Evolutionary conservation across 2,329 filamentous ascomycete species (phyloP), one percentile per base, ranked within the genome.

Genomic region (Parafenestella ontariensis): DNA sequence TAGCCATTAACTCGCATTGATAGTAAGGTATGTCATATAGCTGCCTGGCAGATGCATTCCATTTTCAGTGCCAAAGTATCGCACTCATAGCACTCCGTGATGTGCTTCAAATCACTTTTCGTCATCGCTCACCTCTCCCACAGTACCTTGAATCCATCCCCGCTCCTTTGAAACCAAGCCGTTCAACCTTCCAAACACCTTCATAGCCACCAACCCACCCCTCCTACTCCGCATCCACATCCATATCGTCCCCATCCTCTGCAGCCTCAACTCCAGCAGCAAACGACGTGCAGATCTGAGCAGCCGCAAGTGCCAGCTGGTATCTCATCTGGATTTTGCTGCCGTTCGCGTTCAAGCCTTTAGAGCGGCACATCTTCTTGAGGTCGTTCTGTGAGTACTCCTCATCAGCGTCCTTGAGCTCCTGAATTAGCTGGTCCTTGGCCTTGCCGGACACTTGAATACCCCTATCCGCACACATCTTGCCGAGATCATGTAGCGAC

Each of bases 241-340:
- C 54, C 34, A 47, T 26, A 7, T 39, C 34, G 10, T 33, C 46
- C 1, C 44, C 51, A 17, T 24, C 46, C 6, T 50, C 54, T 26
- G 44, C 47, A 3, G 52, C 57, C 31, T 34, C 31, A 24, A 54
- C 43, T 5, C 29, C 56, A 21, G 48, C 39, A n/a, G 59, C 52
- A 23, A 64, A 71, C 9, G 61, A 64, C 4, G 48, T 33, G 53
- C 49, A 70, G 29, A 11, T 31, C 44, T 59, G 52, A 2, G 68
- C 69, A 18, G 62, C 64, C 17, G 46, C 53, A 21, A 68, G 45
- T 2, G 72, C 71, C 21, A 75, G 52, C 52, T 66, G 61, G 26
- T 68, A 66, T 37, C 52, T 56, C 55, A 73, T 61, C 45, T 62
- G 50, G 8, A 50, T 20, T 59, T 72, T 74, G 28, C 23, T 68